A percentile compares a stretch with the other conserved stretches of the same genome.
Conservation (phyloP, 1,139 yeast species). For the Magnusiomyces paraingens region DNA sequence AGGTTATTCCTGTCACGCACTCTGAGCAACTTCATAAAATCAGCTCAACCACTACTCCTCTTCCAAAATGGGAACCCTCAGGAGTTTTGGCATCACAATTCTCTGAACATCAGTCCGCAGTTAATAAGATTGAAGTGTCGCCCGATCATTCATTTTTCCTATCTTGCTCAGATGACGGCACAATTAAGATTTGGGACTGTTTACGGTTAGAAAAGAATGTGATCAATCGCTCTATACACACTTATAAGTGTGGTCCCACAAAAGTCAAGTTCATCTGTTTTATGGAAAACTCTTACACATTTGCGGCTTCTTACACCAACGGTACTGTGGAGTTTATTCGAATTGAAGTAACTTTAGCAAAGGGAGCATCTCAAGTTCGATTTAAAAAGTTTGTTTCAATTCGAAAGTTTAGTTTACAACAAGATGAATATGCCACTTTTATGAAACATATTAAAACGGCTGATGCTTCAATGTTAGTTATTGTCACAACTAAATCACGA, state of each 20-base stretch:
- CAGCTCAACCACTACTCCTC: conserved; percentile 2
- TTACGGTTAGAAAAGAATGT: conserved; percentile 58
- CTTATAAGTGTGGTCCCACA: conserved; percentile 24
- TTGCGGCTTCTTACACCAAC: conserved; percentile 62
- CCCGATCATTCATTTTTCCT: conserved; percentile 64
- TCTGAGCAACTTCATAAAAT: conserved; percentile 14
- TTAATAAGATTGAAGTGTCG: conserved; percentile 49
- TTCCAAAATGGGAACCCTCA: conserved; percentile 25
- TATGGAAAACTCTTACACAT: conserved; percentile 54
- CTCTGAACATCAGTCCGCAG: conserved; percentile 46
- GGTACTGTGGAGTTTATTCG: conserved; percentile 56
- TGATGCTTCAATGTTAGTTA: conserved; percentile 30
- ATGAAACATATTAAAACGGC: conserved; percentile 37
- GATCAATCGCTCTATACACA: conserved; percentile 48
- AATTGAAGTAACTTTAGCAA: conserved; percentile 41
- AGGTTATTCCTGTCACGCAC: conserved; percentile 18
- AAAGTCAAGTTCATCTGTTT: conserved; percentile 37
- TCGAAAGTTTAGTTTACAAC: conserved; percentile 39
- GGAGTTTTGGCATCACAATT: conserved; percentile 57
- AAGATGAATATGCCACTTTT: conserved; percentile 41
- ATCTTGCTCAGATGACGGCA: conserved; percentile 73
- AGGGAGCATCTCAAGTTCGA: conserved; percentile 31
- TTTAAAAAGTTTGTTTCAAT: conserved; percentile 38
- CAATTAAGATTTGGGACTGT: conserved; percentile 72
- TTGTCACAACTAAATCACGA: conserved; percentile 49